Evolutionary conservation across 2,329 filamentous ascomycete genomes (phyloP).

Genomic region (Colletotrichum sp.): DNA sequence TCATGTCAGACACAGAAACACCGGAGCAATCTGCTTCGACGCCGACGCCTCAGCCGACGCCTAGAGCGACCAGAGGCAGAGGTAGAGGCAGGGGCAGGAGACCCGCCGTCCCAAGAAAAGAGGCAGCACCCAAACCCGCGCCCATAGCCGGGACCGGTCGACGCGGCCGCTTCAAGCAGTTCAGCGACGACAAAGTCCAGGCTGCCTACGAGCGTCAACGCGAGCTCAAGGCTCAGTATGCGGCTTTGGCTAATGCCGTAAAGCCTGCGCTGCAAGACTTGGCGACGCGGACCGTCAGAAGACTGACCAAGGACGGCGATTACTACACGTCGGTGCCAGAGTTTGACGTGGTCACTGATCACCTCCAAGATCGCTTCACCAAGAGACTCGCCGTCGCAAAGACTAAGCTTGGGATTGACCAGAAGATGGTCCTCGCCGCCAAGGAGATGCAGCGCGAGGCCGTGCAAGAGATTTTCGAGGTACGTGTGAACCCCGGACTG

Average conservation of each 20-base stretch:
- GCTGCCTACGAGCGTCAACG: conserved; percentile 68
- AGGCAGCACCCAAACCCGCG: conserved; percentile 36
- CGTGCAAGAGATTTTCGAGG: conserved; percentile 40
- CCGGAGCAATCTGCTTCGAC: conserved; percentile 22
- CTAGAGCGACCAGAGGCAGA: conserved; percentile 24
- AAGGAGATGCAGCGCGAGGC: conserved; percentile 42
- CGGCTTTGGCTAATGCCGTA: conserved; percentile 65
- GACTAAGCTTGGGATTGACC: conserved; percentile 27
- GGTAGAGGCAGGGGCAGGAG: conserved; percentile 23
- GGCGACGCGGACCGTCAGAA: conserved; percentile 63
- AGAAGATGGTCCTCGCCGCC: conserved; percentile 35
- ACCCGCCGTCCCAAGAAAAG: conserved; percentile 20
- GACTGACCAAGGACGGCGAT: conserved; percentile 58
- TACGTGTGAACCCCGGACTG: conserved; percentile 32
- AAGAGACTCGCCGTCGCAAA: conserved; percentile 34
- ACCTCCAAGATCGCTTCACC: conserved; percentile 46
- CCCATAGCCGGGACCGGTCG: conserved; percentile 39
- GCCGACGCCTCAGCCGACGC: conserved; percentile 21
- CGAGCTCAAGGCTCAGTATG: conserved; percentile 69
- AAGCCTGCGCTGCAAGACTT: conserved; percentile 71
- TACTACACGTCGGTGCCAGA: conserved; percentile 59
- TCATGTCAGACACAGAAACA: conserved; percentile 27
- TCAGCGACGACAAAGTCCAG: conserved; percentile 58
- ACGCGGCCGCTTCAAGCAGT: conserved; percentile 61
- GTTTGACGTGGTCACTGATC: conserved; percentile 53